Evolutionary conservation across 2,329 filamentous ascomycete species (phyloP), one percentile per base, ranked within the genome.

Genomic region (Pseudogymnoascus sp.): DNA sequence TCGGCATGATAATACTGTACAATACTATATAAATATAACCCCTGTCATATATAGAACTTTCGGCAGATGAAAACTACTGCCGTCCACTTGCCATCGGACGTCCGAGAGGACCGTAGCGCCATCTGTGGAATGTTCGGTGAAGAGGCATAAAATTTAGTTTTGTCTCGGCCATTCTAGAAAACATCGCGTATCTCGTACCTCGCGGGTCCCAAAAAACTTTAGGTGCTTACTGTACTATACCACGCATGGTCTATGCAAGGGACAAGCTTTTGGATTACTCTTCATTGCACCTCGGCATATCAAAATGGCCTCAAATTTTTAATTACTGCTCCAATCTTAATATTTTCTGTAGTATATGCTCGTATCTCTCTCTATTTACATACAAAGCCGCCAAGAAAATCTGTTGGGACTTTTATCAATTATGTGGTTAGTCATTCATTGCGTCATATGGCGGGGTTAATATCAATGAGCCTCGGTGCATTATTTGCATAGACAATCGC

Each of bases 1-100:
- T 51, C 44, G 44, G 44, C 44, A 51, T 51, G 44, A 51, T 51
- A 31, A 51, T 51, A 51, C 44, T 51, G 44, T 51, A 51, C 25
- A 51, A 51, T 51, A 51, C 44, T 51, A 51, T 51, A 31, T 15
- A 51, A 29, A 51, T 29, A 51, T 51, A 29, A 51, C 25, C 44
- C 44, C 27, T 51, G 44, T 21, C 25, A 51, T 51, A 48, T n/a
- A 48, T 1, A 48, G 3, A 48, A 4, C 25, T 48, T 25, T 48
- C 42, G 42, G 42, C 4, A 48, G 42, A 48, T 48, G 42, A 48
- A 48, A 48, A 6, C 25, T 29, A 48, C 42, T 48, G 13, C 42
- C 42, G 42, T 48, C 6, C 25, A 4, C 17, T 29, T 48, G 7
- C 8, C 13, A 48, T 48, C 42, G 42, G 42, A 48, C 42, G 25